Base-by-base conservation (phyloP, 768 basidiomycete species). In the Pisolithus sp. region DNA sequence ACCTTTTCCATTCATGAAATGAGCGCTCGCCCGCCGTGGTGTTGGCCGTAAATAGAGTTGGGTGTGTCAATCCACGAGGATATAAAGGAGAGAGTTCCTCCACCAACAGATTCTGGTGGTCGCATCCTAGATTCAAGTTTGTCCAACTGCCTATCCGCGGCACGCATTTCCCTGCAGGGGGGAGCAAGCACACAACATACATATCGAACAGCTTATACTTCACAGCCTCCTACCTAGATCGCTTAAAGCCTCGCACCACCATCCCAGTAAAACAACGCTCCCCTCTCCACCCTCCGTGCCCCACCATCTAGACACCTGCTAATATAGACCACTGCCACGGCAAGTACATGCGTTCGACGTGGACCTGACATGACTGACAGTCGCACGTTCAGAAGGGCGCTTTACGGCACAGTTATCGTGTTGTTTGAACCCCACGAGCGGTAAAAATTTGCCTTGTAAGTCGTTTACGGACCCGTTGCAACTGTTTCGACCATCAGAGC, bases 31-130 rank as follows among this genome's bases (percentile, higher is more conserved):
- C 52, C 58, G 55, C 59, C 59, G 66, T 65, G 67, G 67, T 63
- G 59, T 65, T 63, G 44, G 57, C 55, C 43, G 51, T 50, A 62
- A 69, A 68, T 67, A 67, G 49, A 60, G 66, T 67, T 67, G 57
- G 21, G 24, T 28, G 55, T 44, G 59, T 51, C 54, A 59, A 62
- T 60, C 58, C 45, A 50, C 45, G 49, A 56, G 53, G 48, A 52
- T 67, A 69, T 69, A 66, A 67, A 67, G 57, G 61, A 47, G 47
- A 58, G 51, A 52, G 46, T 20, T 39, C 51, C 23, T 17, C 23
- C 37, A 49, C 26, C 51, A 45, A 57, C 45, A n/a, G 40, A 50
- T 43, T 20, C 38, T 52, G 39, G 23, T 45, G 46, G 48, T 57
- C 43, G 54, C 51, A 40, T 50, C 12, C 18, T 26, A 43, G 12